Percentiles rank a stretch among this genome's conserved stretches.
These are phyloP conservation scores for Pelargonium australe DNA, from an alignment of 441 rosid species.

Conservation along the genomic window DNA sequence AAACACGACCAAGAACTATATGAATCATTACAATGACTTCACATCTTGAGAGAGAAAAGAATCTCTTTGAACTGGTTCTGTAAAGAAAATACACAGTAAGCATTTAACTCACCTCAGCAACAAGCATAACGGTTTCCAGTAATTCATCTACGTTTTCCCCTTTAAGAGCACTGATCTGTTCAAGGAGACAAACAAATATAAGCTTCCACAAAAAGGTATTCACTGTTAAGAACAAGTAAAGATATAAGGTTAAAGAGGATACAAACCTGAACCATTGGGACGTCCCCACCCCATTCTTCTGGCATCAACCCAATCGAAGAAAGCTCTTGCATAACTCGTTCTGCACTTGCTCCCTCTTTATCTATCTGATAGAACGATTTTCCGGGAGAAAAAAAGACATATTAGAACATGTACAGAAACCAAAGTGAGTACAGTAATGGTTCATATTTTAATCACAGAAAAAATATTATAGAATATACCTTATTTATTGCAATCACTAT, in stretches of 20 bases:
- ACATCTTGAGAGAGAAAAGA: background rate
- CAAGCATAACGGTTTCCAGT: constrained; percentile 94
- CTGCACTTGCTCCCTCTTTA: constrained; percentile 94
- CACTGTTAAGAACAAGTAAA: constrained; percentile 21
- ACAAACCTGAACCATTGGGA: constrained; percentile 89
- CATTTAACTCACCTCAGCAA: constrained; percentile 75
- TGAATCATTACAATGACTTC: no score
- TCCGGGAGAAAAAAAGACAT: background rate
- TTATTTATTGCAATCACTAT: constrained; percentile 87
- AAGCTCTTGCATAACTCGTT: constrained; percentile 95
- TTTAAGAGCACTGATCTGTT: constrained; percentile 94
- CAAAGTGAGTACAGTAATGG: background rate
- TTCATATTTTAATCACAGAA: background rate
- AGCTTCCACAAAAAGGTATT: constrained; percentile 20
- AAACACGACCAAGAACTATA: no score
- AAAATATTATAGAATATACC: constrained; percentile 31
- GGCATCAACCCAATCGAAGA: constrained; percentile 93
- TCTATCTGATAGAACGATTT: constrained; percentile 52
- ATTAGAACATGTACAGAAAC: background rate
- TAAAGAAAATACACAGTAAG: background rate
- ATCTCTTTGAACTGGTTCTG: background rate
- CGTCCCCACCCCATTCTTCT: constrained; percentile 97
- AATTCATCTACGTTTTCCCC: constrained; percentile 78
- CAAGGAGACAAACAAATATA: constrained; percentile 21
- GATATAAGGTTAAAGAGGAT: constrained; percentile 18